These are phyloP conservation scores for Dryas alaskensis DNA, from an alignment of 306 rosid species.

Conservation along the genomic window DNA sequence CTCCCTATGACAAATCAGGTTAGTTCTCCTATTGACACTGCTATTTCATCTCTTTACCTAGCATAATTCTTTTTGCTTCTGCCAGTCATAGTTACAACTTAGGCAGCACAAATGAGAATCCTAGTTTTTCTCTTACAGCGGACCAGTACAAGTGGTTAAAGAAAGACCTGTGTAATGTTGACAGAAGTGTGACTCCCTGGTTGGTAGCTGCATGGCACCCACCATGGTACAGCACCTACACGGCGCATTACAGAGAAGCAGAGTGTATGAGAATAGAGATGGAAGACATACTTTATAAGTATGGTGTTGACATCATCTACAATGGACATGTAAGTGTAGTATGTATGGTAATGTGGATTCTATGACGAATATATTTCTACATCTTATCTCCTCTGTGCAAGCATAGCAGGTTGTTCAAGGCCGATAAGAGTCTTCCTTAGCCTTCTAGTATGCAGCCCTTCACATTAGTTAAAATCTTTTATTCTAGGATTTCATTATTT, in stretches of 20 bases:
- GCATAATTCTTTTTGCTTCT: background rate
- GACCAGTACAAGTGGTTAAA: constrained; percentile 84
- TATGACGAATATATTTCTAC: background rate
- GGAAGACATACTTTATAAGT: constrained; percentile 71
- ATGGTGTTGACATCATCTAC: constrained; percentile 77
- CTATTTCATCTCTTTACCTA: background rate
- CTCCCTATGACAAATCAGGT: constrained; percentile 60
- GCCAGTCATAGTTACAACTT: background rate
- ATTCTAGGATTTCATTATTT: background rate
- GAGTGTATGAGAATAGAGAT: constrained; percentile 86
- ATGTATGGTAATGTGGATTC: background rate
- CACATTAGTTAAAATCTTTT: background rate
- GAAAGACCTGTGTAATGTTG: constrained; percentile 65
- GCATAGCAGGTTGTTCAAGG: background rate
- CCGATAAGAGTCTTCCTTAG: background rate
- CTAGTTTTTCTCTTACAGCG: constrained; percentile 34
- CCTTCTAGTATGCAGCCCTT: background rate
- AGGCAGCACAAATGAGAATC: background rate
- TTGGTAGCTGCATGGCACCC: constrained; percentile 85
- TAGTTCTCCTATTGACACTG: background rate
- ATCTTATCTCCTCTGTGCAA: background rate
- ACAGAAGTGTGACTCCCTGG: constrained; percentile 89
- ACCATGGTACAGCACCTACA: constrained; percentile 93
- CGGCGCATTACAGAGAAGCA: constrained; percentile 79
- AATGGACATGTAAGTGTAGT: constrained; percentile 72